phyloP scores from a whole-genome alignment of 1,284 basidiomycete species.

The Mycosarcoma mackinlayi region DNA sequence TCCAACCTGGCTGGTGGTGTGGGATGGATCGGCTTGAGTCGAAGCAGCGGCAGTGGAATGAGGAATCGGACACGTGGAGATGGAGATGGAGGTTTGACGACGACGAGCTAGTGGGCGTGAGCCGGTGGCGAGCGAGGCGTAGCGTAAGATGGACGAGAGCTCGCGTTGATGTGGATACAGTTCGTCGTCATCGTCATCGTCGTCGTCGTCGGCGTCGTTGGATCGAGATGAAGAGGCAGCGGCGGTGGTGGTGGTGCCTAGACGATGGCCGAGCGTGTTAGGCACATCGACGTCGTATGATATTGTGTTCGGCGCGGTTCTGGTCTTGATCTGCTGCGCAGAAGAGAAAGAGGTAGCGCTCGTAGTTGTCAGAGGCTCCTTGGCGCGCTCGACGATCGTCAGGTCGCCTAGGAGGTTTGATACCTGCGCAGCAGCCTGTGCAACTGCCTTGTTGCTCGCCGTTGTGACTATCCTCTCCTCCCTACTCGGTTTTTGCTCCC shows the following conservation, averaged over 20 bases:
- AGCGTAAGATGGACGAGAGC: constrained; percentile 23
- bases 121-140: constrained; percentile 21
- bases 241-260: neutral
- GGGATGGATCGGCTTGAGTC: too few relatives aligned
- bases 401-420: constrained; percentile 16
- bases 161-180: constrained; percentile 5
- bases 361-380: neutral
- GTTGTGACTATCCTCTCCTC: neutral
- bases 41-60: too few relatives aligned
- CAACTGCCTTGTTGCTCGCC: too few relatives aligned
- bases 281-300: constrained; percentile 32
- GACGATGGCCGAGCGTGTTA: constrained; percentile 24
- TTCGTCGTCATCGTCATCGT: neutral
- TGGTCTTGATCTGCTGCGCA: too few relatives aligned
- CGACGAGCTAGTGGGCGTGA: constrained; percentile 7
- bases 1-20: too few relatives aligned
- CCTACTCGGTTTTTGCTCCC: neutral
- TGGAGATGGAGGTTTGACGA: constrained; percentile 1
- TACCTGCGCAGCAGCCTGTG: neutral
- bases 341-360: too few relatives aligned
- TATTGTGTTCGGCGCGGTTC: too few relatives aligned
- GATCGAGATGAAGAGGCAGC: neutral
- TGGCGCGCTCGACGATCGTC: constrained; percentile 22
- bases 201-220: constrained; percentile 2
- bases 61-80: neutral